Conservation (phyloP, 441 rosid genomes). For the Adansonia madagascariensis region DNA sequence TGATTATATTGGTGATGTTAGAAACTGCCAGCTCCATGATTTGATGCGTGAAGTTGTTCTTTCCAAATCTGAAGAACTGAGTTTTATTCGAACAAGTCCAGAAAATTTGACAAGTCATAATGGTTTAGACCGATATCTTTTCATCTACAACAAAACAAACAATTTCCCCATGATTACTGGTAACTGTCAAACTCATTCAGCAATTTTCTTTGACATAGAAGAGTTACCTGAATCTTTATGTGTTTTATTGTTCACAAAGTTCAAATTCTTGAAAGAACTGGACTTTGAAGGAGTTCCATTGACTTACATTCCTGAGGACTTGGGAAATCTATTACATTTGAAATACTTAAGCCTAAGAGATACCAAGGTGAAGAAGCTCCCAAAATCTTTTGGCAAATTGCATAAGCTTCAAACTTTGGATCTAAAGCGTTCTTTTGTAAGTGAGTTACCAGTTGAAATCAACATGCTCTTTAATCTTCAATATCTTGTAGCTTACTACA, state of each 20-base stretch:
- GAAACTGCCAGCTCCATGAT: slow-evolving; percentile 21
- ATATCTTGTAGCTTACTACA: neutral
- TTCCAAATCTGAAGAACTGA: neutral
- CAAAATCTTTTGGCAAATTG: slow-evolving; percentile 26
- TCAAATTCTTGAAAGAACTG: slow-evolving; percentile 5
- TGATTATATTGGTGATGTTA: neutral
- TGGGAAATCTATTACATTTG: slow-evolving; percentile 27
- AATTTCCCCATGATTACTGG: neutral
- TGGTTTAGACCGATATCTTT: neutral
- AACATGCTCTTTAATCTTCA: neutral
- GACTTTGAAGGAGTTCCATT: neutral
- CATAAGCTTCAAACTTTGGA: slow-evolving; percentile 25
- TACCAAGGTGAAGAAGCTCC: slow-evolving; percentile 16
- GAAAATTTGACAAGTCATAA: neutral
- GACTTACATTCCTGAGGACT: neutral
- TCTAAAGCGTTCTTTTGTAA: slow-evolving; percentile 10
- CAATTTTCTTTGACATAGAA: neutral
- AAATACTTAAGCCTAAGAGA: slow-evolving; percentile 22
- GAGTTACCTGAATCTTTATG: slow-evolving; percentile 9
- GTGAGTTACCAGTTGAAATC: slow-evolving; percentile 3
- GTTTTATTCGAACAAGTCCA: neutral
- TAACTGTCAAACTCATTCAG: slow-evolving; percentile 8
- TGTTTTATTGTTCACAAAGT: neutral
- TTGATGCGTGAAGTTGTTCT: slow-evolving; percentile 19
- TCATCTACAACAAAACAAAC: neutral